These are phyloP conservation scores for Clarkia xantiana DNA, from an alignment of 345 rosid species.

Conservation along the genomic window DNA sequence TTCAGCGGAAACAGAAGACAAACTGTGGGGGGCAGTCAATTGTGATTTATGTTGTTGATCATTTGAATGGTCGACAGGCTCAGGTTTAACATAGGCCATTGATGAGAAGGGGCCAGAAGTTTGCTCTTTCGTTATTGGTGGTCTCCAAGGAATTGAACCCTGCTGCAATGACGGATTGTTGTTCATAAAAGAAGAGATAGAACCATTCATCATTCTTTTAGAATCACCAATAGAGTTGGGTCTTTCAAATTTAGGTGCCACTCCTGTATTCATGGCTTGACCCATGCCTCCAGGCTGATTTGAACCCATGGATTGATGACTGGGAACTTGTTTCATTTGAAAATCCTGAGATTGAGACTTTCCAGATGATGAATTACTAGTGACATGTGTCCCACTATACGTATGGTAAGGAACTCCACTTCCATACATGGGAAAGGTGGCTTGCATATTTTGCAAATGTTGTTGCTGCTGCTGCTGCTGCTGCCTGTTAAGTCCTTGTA, in stretches of 20 bases:
- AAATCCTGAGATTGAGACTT: slow-evolving; percentile 59
- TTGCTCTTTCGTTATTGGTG: slow-evolving; percentile 36
- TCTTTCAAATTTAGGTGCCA: slow-evolving; percentile 54
- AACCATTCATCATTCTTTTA: slow-evolving; percentile 36
- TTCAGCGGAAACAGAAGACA: slow-evolving; percentile 17
- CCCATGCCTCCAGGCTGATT: slow-evolving; percentile 37
- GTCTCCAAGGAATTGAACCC: slow-evolving; percentile 42
- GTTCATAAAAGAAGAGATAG: slow-evolving; percentile 28
- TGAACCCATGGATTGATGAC: slow-evolving; percentile 39
- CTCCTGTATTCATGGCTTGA: slow-evolving; percentile 33
- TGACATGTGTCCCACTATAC: slow-evolving; percentile 40
- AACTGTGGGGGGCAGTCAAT: slow-evolving; percentile 16
- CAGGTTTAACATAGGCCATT: slow-evolving; percentile 45
- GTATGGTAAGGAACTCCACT: slow-evolving; percentile 33
- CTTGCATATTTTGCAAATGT: slow-evolving; percentile 52
- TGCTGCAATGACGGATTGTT: slow-evolving; percentile 38
- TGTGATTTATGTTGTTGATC: slow-evolving; percentile 35
- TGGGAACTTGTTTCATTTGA: slow-evolving; percentile 46
- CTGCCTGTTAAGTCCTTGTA: slow-evolving; percentile 36
- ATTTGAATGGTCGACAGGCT: slow-evolving; percentile 42
- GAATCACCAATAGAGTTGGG: slow-evolving; percentile 35
- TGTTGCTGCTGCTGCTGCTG: slow-evolving; percentile 53
- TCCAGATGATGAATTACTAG: slow-evolving; percentile 34
- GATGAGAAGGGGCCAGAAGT: slow-evolving; percentile 23
- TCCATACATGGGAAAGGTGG: slow-evolving; percentile 56